Evolutionary conservation across 2,329 filamentous ascomycete species (phyloP), one percentile per base, ranked within the genome.

Genomic region (Alternaria brassicicola): DNA sequence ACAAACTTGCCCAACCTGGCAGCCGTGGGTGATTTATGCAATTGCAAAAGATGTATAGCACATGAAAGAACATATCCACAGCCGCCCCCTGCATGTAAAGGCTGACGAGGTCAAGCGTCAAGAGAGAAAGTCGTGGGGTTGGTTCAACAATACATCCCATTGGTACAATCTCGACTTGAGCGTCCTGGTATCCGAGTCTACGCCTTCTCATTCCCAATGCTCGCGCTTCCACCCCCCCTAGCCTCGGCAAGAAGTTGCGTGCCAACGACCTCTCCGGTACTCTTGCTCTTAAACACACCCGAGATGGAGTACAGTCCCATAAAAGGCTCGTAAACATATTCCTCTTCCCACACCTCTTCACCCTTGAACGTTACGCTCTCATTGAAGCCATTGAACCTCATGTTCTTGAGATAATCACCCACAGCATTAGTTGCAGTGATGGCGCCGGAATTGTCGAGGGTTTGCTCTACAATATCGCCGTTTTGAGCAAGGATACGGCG

Each of bases 401-500:
- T 87, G 65, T 84, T 81, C 42, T 70, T 76, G 51, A 72, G 68
- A 68, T 85, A 86, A 54, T 69, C 79, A 6, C 85, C 85, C 0
- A 85, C 83, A 7, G 79, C 73, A 7, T 68, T 70, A 38, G 78
- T 71, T 2, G 76, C 71, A 12, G 73, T 76, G 56, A 86, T 79
- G 55, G 76, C 72, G 1, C 85, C 85, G 59, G 81, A 72, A 65
- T 87, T 86, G 70, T 86, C 80, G 4, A 87, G 78, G 39, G 70
- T 81, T 61, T 84, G 78, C 63, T 87, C 84, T 53, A 84, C 78
- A 47, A 87, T 81, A 56, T 78, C 80, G 38, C 85, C 85, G 62
- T 84, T 82, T 71, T 86, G 85, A 4, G 78, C 81, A 6, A 87
- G 76, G 6, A 86, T 74, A 38, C 84, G 82, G 71, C 88, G 87